Conservation (phyloP, 2,329 filamentous ascomycete genomes). For the Diplocarpon rosae region DNA sequence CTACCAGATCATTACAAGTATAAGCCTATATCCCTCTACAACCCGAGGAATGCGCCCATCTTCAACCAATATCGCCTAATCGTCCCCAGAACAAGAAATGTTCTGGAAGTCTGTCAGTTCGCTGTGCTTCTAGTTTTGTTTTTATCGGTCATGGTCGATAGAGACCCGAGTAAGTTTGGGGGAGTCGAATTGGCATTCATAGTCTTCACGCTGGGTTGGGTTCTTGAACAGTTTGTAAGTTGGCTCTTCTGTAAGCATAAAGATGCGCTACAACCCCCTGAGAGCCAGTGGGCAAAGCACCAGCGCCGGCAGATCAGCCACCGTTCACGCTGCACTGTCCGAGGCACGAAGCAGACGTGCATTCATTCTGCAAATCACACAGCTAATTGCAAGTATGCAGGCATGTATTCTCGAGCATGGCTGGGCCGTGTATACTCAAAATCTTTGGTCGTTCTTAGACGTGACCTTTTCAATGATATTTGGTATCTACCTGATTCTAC, state of each 20-base stretch:
- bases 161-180: slow-evolving; percentile 46
- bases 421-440: slow-evolving; percentile 76
- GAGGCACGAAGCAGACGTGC: too few species aligned
- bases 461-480: slow-evolving; percentile 68
- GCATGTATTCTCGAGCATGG: slow-evolving; percentile 36
- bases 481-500: slow-evolving; percentile 53
- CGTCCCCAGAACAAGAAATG: slow-evolving; percentile 66
- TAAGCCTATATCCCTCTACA: slow-evolving; percentile 70
- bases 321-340: too few species aligned
- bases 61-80: slow-evolving; percentile 80
- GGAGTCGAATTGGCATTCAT: slow-evolving; percentile 55
- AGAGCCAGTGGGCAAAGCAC: too few species aligned
- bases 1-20: slow-evolving; percentile 80
- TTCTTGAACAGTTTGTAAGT: slow-evolving; percentile 20
- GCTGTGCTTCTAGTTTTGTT: slow-evolving; percentile 58
- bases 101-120: slow-evolving; percentile 68
- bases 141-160: slow-evolving; percentile 58
- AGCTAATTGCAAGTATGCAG: not conserved
- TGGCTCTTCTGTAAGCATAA: not conserved
- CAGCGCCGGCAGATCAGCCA: too few species aligned
- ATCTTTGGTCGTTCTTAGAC: slow-evolving; percentile 80
- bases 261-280: too few species aligned
- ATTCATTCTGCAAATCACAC: too few species aligned
- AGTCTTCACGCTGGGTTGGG: slow-evolving; percentile 67
- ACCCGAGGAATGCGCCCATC: slow-evolving; percentile 62